Evolutionary conservation across 2,329 filamentous ascomycete genomes (phyloP), one percentile per base, ranked within the genome.

Genomic region (Fusarium luffae): DNA sequence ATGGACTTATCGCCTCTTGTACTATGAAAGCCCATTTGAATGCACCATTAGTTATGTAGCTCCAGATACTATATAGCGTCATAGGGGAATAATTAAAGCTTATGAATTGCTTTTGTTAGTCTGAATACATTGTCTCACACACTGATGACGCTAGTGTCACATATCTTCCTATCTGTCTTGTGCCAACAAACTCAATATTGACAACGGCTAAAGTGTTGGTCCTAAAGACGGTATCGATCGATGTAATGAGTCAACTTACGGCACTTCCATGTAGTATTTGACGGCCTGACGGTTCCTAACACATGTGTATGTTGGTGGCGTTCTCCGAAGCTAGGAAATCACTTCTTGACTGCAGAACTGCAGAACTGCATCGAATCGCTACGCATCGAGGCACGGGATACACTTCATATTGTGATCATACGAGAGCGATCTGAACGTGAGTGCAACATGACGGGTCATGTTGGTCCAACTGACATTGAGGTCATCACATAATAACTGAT

Each of bases 271-370:
- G 27, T 13, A 30, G 32, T 25, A 44, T 43, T 18, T 28, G 28
- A 40, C 41, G 11, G n/a, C 32, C 41, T 47, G 18, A 27, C 21
- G 54, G 19, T 28, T 44, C 48, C 19, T 16, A 37, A 23, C 40
- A 43, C 21, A 43, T 54, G 28, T 23, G 32, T 37, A 25, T 49
- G 56, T 69, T 66, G 61, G 54, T 66, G 56, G 48, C 34, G 34
- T 52, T 40, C 40, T 54, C 44, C 37, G 51, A 57, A 23, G 25
- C 32, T 52, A 54, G 58, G 43, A 58, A 63, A 23, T 25, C 59
- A 41, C 54, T 48, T 58, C 28, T 54, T 43, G 37, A 59, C 49
- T 59, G 27, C 55, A 57, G 43, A 41, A 59, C 49, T 59, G 27
- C 55, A 57, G 43, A 41, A 16, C 19, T 57, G 21, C 21, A 23